A percentile compares a stretch with the other conserved stretches of the same genome.
phyloP scores from a whole-genome alignment of 2,329 filamentous ascomycete species.

The Clonostachys chloroleuca region DNA sequence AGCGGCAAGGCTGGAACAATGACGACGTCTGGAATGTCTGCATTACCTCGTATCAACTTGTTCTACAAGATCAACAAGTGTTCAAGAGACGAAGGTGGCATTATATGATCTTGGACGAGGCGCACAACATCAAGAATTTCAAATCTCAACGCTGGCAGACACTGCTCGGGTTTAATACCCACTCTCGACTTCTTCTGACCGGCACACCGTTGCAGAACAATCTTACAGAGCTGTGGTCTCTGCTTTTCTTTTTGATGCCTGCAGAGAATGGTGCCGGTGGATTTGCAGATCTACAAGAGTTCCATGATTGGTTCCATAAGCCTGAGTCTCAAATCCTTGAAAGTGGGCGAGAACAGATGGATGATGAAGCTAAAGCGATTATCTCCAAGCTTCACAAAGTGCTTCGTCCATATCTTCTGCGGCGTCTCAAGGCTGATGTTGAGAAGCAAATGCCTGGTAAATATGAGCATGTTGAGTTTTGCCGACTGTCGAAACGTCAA shows the following conservation, averaged over 20 bases:
- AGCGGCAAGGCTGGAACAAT: slow-evolving; percentile 89
- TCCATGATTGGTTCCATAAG: slow-evolving; percentile 92
- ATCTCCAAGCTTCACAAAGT: slow-evolving; percentile 94
- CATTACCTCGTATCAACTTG: slow-evolving; percentile 96
- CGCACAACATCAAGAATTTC: slow-evolving; percentile 99
- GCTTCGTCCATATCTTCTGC: slow-evolving; percentile 83
- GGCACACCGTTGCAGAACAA: slow-evolving; percentile 97
- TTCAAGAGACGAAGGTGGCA: slow-evolving; percentile 94
- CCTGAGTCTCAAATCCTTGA: slow-evolving; percentile 96
- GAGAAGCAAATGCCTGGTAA: slow-evolving; percentile 99
- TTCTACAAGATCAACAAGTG: slow-evolving; percentile 88
- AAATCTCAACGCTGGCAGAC: slow-evolving; percentile 97
- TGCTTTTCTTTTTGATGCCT: slow-evolving; percentile 95
- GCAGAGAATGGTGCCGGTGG: slow-evolving; percentile 82
- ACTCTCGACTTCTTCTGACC: slow-evolving; percentile 80
- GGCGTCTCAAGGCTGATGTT: slow-evolving; percentile 90
- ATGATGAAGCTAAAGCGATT: slow-evolving; percentile 87
- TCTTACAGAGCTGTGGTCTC: slow-evolving; percentile 91
- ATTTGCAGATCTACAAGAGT: slow-evolving; percentile 92
- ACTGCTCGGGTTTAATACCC: slow-evolving; percentile 87
- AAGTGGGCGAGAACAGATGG: slow-evolving; percentile 88
- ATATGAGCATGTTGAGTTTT: slow-evolving; percentile 95
- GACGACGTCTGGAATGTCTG: slow-evolving; percentile 95
- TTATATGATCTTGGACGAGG: slow-evolving; percentile 97
- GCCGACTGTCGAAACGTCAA: slow-evolving; percentile 90